Percentiles rank a stretch among this genome's conserved stretches.
phyloP scores from a whole-genome alignment of 1,139 yeast species.

The Kodamaea arcana region DNA sequence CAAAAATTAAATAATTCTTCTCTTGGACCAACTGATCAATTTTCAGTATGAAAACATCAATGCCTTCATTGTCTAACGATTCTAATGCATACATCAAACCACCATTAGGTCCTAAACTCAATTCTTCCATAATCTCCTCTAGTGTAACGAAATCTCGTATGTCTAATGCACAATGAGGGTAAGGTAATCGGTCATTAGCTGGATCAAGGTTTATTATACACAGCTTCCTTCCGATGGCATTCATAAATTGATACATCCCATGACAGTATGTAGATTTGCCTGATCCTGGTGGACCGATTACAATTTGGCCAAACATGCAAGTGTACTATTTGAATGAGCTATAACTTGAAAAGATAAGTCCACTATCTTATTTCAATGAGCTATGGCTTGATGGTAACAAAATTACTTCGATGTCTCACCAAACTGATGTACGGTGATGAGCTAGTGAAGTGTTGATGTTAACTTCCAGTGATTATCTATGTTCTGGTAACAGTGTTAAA shows the following conservation, averaged over 20 bases:
- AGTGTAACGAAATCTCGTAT: slow-evolving; percentile 82
- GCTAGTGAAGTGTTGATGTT: too few relatives aligned
- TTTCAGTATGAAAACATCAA: slow-evolving; percentile 58
- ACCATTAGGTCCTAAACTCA: slow-evolving; percentile 88
- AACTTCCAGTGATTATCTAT: too few relatives aligned
- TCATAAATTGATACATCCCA: slow-evolving; percentile 87
- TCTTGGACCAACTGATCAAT: slow-evolving; percentile 56
- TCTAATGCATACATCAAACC: slow-evolving; percentile 90
- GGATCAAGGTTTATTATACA: slow-evolving; percentile 87
- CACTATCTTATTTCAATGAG: too few relatives aligned
- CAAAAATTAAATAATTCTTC: slow-evolving; percentile 74
- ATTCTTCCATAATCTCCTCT: slow-evolving; percentile 87
- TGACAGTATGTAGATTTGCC: slow-evolving; percentile 95
- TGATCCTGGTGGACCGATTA: slow-evolving; percentile 97
- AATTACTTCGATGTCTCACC: too few relatives aligned
- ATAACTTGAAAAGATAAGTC: too few relatives aligned
- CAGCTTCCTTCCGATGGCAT: slow-evolving; percentile 89
- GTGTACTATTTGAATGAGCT: too few relatives aligned
- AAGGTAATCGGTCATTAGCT: slow-evolving; percentile 81
- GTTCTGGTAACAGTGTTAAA: too few relatives aligned
- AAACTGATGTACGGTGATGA: too few relatives aligned
- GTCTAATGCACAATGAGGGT: slow-evolving; percentile 74
- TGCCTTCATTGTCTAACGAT: slow-evolving; percentile 38
- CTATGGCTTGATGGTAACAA: too few relatives aligned
- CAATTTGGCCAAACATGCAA: slow-evolving; percentile 83